These are phyloP conservation scores for Chaetomiaceae sp. DNA, from an alignment of 2,329 filamentous ascomycete species.

Conservation along the genomic window DNA sequence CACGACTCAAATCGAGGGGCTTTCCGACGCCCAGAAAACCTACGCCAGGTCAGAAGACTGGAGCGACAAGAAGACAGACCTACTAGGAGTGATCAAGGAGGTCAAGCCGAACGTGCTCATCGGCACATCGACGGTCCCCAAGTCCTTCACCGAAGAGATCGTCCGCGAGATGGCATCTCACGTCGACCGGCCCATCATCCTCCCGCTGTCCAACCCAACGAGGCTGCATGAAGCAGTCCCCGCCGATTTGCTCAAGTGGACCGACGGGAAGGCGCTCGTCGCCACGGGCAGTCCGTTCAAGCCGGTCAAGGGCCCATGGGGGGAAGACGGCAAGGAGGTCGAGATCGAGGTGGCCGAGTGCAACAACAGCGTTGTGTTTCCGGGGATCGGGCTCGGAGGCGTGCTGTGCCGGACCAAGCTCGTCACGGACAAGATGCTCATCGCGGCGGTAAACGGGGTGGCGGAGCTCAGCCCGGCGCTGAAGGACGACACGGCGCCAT, in stretches of 20 bases:
- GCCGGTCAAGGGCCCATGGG: conserved; percentile 61
- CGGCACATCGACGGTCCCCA: conserved; percentile 75
- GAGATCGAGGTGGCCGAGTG: conserved; percentile 65
- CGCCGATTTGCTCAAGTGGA: conserved; percentile 72
- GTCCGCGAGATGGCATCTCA: conserved; percentile 72
- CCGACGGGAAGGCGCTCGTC: conserved; percentile 69
- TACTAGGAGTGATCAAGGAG: conserved; percentile 63
- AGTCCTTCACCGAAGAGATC: conserved; percentile 69
- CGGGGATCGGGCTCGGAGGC: conserved; percentile 76
- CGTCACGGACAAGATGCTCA: conserved; percentile 74
- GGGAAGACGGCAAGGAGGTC: conserved; percentile 40
- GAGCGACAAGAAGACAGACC: conserved; percentile 50
- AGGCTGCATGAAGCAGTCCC: conserved; percentile 78
- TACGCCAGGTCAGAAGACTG: conserved; percentile 63
- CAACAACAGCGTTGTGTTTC: conserved; percentile 84
- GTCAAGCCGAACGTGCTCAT: conserved; percentile 78
- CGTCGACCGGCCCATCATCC: conserved; percentile 67
- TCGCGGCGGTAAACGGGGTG: conserved; percentile 71
- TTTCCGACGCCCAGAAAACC: conserved; percentile 62
- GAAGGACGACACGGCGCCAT: conserved; percentile 54
- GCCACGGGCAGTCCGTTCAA: conserved; percentile 81
- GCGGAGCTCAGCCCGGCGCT: conserved; percentile 68
- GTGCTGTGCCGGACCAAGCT: conserved; percentile 64
- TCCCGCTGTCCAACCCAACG: conserved; percentile 84
- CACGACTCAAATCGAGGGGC: conserved; percentile 40